Base-by-base conservation (phyloP, 495 filamentous ascomycete genomes). In the Aspergillus incahuasiensis region DNA sequence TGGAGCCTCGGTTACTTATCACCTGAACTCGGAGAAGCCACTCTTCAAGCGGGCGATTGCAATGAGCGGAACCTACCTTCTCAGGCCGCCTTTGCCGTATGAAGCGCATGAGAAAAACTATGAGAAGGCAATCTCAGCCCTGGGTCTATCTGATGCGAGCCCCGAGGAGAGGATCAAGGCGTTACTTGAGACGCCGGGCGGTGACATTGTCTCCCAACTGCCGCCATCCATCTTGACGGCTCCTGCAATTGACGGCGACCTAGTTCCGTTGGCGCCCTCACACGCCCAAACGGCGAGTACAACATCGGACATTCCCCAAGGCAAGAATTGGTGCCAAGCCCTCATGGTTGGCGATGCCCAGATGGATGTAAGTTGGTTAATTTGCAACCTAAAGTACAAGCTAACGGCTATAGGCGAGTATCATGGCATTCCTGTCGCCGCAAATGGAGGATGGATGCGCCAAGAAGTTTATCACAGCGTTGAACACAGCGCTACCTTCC, bases 331-430 rank as follows among this genome's bases (percentile, higher is more conserved):
- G 68, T 79, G 74, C 54, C 52, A 64, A 13, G 65, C 68, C n/a
- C 49, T 77, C n/a, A 61, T 77, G 56, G 67, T 77, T 22, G 75
- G 75, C 13, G 63, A 76, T 58, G 66, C 69, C 9, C 62, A 68
- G 52, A 61, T 70, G 56, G 74, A 79, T 61, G 75, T 75, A 62
- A 50, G 68, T 58, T 8, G n/a, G 16, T 15, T 18, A 5, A 32
- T 28, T 16, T 47, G 24, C 1, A n/a, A 11, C 15, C 28, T 7
- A n/a, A 48, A n/a, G n/a, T n/a, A n/a, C n/a, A n/a, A n/a, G n/a
- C n/a, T n/a, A n/a, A n/a, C n/a, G n/a, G n/a, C n/a, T n/a, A n/a
- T 21, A 71, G 69, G 49, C 68, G 7, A 70, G 62, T 38, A 67
- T 74, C 5, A 48, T 68, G 8, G 46, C 55, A 12, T 61, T 64